phyloP scores from a whole-genome alignment of 495 filamentous ascomycete species.

The Choiromyces venosus region DNA sequence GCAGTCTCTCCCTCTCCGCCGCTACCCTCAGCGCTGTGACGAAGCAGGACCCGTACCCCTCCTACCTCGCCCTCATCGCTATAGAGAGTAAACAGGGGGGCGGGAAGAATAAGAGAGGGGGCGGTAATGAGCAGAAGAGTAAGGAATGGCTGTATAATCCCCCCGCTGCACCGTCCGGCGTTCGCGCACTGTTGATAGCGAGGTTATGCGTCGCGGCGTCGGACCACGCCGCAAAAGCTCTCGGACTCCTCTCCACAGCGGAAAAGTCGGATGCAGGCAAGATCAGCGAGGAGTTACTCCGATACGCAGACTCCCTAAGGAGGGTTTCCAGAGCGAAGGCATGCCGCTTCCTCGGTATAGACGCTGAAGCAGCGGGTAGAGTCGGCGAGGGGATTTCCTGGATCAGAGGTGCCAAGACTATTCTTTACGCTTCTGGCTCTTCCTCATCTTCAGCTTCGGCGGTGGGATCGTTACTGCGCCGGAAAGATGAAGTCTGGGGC shows the following conservation, averaged over 20 bases:
- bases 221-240: constrained; percentile 61
- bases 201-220: constrained; percentile 74
- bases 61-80: constrained; percentile 39
- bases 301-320: constrained; percentile 68
- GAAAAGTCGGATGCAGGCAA: constrained; percentile 43
- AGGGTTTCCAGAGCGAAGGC: constrained; percentile 71
- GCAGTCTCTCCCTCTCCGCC: constrained; percentile 70
- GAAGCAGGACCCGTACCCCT: constrained; percentile 90
- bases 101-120: too few species aligned
- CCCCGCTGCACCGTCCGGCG: constrained; percentile 42
- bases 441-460: background rate
- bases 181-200: constrained; percentile 79
- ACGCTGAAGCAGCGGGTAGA: constrained; percentile 74
- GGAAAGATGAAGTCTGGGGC: constrained; percentile 64
- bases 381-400: constrained; percentile 79
- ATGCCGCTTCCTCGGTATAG: constrained; percentile 82
- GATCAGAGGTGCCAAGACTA: constrained; percentile 47
- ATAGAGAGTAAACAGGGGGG: background rate
- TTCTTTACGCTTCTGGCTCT: constrained; percentile 35
- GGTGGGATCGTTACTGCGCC: constrained; percentile 62
- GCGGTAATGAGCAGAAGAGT: constrained; percentile 4
- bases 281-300: constrained; percentile 58
- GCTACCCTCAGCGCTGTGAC: constrained; percentile 83
- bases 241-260: constrained; percentile 48
- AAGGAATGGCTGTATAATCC: constrained; percentile 39